These are phyloP conservation scores for Heliamphora pulchella DNA, from an alignment of 179 eudicot genomes.

Conservation along the genomic window DNA sequence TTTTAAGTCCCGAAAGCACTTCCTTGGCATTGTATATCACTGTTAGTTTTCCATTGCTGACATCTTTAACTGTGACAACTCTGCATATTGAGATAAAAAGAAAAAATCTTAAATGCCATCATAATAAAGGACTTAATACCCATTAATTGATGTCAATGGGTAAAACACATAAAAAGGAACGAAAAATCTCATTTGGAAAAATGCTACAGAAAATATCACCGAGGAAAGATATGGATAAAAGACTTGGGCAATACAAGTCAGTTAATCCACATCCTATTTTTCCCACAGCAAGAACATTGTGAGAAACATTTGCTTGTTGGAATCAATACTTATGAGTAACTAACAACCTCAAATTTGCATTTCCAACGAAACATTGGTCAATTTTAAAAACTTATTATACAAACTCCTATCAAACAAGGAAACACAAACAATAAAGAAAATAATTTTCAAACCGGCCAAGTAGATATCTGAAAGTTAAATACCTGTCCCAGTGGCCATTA, in stretches of 20 bases:
- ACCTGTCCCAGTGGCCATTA: slow-evolving; percentile 84
- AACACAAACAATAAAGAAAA: not conserved
- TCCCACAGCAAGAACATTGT: not conserved
- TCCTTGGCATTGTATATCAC: slow-evolving; percentile 55
- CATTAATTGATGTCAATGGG: not conserved
- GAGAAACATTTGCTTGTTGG: not conserved
- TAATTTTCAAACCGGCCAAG: too few species aligned
- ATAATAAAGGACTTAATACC: too few species aligned
- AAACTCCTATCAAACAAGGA: not conserved
- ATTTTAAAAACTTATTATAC: not conserved
- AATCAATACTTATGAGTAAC: not conserved
- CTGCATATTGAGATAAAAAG: slow-evolving; percentile 20
- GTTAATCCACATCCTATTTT: not conserved
- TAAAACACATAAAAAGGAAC: not conserved
- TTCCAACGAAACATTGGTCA: not conserved
- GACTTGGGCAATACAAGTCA: not conserved
- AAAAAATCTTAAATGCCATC: not conserved
- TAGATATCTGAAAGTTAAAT: not conserved
- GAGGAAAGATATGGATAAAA: not conserved
- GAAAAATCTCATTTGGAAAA: not conserved
- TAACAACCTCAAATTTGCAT: not conserved
- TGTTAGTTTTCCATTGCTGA: slow-evolving; percentile 28
- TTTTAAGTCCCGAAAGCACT: slow-evolving; percentile 42
- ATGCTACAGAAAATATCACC: not conserved
- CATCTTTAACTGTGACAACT: slow-evolving; percentile 45